Percentiles rank a stretch among this genome's conserved stretches.
These are phyloP conservation scores for Xylaria castorea DNA, from an alignment of 495 filamentous ascomycete genomes.

Conservation along the genomic window DNA sequence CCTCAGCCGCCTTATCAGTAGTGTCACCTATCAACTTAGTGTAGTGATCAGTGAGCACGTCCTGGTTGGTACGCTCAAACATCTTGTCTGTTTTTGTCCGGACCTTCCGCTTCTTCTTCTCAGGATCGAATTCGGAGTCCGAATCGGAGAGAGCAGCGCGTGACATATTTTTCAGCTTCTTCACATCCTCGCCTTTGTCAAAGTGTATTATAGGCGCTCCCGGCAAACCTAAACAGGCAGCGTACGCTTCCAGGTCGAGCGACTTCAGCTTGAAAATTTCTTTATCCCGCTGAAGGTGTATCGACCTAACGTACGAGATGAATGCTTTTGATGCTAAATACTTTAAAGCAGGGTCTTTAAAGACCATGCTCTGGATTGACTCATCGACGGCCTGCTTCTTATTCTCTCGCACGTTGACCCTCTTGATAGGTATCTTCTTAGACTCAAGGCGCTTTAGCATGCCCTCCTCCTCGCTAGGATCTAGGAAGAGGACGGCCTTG, in stretches of 20 bases:
- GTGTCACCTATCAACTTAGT: slow-evolving; percentile 79
- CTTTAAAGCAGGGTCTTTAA: slow-evolving; percentile 92
- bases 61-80: slow-evolving; percentile 94
- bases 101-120: slow-evolving; percentile 68
- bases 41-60: slow-evolving; percentile 92
- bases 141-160: slow-evolving; percentile 63
- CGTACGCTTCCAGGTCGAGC: slow-evolving; percentile 83
- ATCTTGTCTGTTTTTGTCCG: slow-evolving; percentile 95
- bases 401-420: slow-evolving; percentile 82
- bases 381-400: slow-evolving; percentile 86
- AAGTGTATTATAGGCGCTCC: slow-evolving; percentile 92
- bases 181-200: slow-evolving; percentile 83
- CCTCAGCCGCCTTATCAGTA: slow-evolving; percentile 50
- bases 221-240: slow-evolving; percentile 83
- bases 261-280: slow-evolving; percentile 84
- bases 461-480: slow-evolving; percentile 87
- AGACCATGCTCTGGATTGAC: slow-evolving; percentile 89
- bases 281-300: slow-evolving; percentile 91
- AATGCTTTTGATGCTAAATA: slow-evolving; percentile 97
- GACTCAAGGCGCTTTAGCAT: slow-evolving; percentile 82
- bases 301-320: slow-evolving; percentile 79
- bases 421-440: slow-evolving; percentile 85
- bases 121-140: slow-evolving; percentile 50
- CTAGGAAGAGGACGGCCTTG: slow-evolving; percentile 87
- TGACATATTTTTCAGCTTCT: slow-evolving; percentile 85